Percentiles rank a stretch among this genome's conserved stretches.
These are phyloP conservation scores for Hemisphaericaspora subhashii DNA, from an alignment of 1,139 yeast genomes.

Conservation along the genomic window DNA sequence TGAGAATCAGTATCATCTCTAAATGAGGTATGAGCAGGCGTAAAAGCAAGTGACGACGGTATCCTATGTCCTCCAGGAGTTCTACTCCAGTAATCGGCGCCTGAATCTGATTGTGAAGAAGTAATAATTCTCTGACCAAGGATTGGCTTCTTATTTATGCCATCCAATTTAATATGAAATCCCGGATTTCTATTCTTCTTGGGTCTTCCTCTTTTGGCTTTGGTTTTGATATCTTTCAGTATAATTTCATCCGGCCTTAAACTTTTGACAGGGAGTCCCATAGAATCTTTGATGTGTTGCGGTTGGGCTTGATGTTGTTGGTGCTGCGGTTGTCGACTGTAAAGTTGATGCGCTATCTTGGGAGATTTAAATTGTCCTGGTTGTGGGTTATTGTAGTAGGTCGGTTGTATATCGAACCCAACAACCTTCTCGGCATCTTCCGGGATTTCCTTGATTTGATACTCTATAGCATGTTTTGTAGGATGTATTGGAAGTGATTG, in stretches of 20 bases:
- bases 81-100: slow-evolving; percentile 18
- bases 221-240: slow-evolving; percentile 8
- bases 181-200: slow-evolving; percentile 15
- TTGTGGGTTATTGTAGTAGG: slow-evolving; percentile 1
- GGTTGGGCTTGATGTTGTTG: neutral
- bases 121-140: slow-evolving; percentile 7
- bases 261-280: neutral
- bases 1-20: neutral
- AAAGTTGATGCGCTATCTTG: neutral
- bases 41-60: slow-evolving; percentile 5
- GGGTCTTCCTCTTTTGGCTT: slow-evolving; percentile 16
- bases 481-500: slow-evolving; percentile 5
- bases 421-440: neutral
- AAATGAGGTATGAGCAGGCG: slow-evolving; percentile 1
- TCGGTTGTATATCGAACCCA: neutral
- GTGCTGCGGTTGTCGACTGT: neutral
- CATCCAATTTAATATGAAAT: slow-evolving; percentile 16
- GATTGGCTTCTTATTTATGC: slow-evolving; percentile 11
- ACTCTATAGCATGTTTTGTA: neutral
- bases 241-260: slow-evolving; percentile 1
- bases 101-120: slow-evolving; percentile 19
- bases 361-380: neutral
- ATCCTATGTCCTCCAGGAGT: slow-evolving; percentile 10
- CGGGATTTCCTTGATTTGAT: slow-evolving; percentile 3
- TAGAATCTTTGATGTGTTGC: neutral